A percentile compares a stretch with the other conserved stretches of the same genome.
Evolutionary conservation across 441 rosid species (phyloP).

Genomic region (Bocquillonia castaneifolia): DNA sequence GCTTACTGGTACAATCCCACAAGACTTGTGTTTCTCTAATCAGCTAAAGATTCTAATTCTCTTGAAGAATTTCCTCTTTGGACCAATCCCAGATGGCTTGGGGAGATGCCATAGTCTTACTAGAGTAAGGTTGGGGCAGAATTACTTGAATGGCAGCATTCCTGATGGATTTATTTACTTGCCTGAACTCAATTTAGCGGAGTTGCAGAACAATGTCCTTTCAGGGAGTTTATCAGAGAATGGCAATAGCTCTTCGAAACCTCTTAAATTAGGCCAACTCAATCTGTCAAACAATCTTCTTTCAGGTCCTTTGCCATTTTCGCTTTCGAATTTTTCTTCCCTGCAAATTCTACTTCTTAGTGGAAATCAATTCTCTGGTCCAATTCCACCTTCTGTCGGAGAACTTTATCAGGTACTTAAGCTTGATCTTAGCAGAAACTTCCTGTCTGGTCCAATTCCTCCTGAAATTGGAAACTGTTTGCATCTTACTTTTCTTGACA

Average conservation of each 20-base stretch:
- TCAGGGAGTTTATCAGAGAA: constrained; percentile 62
- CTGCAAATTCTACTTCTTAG: constrained; percentile 83
- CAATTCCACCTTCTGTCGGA: constrained; percentile 71
- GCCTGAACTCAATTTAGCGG: constrained; percentile 70
- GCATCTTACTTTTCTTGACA: constrained; percentile 71
- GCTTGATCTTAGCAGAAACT: constrained; percentile 73
- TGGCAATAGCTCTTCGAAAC: constrained; percentile 40
- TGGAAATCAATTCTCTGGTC: constrained; percentile 76
- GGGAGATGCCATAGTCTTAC: constrained; percentile 63
- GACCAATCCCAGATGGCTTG: constrained; percentile 71
- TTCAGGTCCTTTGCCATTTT: constrained; percentile 65
- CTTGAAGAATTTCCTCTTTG: constrained; percentile 70
- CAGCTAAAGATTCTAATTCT: constrained; percentile 58
- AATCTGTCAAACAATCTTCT: constrained; percentile 80
- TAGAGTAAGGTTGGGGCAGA: constrained; percentile 80
- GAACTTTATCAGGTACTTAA: constrained; percentile 60
- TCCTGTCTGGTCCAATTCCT: constrained; percentile 60
- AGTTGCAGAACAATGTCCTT: constrained; percentile 68
- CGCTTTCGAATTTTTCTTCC: constrained; percentile 71
- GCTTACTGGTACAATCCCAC: constrained; percentile 81
- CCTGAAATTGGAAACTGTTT: constrained; percentile 75
- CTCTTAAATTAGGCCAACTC: constrained; percentile 61
- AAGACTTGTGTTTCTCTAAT: constrained; percentile 64
- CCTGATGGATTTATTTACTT: constrained; percentile 73
- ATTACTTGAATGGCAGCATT: constrained; percentile 81